Conservation (phyloP, 768 basidiomycete genomes). For the Lactifluus pinguis region DNA sequence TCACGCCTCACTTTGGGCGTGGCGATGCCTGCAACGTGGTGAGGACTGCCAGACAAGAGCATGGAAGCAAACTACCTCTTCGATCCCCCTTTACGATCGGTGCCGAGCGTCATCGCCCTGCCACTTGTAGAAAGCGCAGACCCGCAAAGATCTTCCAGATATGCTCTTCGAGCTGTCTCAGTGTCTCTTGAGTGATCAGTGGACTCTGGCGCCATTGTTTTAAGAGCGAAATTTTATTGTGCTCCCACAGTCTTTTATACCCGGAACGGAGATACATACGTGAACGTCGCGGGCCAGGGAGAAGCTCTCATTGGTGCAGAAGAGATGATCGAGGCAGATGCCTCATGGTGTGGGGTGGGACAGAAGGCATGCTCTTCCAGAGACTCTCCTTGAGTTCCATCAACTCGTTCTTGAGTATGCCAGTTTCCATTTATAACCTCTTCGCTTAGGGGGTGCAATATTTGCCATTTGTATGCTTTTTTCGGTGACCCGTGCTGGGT, state of each 20-base stretch:
- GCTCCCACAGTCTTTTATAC: background rate
- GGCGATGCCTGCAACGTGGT: background rate
- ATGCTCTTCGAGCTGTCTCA: conserved; percentile 1
- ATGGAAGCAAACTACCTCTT: background rate
- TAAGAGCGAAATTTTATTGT: conserved; percentile 1
- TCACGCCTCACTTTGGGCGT: background rate
- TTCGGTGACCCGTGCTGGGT: too few species aligned
- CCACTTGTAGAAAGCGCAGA: background rate
- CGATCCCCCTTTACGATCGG: background rate
- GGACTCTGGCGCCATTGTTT: background rate
- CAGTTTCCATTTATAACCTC: too few species aligned
- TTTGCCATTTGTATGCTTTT: too few species aligned
- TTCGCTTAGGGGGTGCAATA: too few species aligned
- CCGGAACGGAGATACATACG: background rate
- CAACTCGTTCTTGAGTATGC: too few species aligned
- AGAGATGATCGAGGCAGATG: background rate
- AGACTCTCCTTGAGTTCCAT: too few species aligned
- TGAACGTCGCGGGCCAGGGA: background rate
- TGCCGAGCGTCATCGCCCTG: background rate
- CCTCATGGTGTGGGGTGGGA: too few species aligned
- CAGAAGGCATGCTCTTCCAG: too few species aligned
- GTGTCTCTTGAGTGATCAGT: background rate
- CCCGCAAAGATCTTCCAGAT: conserved; percentile 3
- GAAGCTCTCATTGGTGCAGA: background rate
- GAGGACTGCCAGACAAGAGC: conserved; percentile 3